Conservation (phyloP, 495 filamentous ascomycete genomes). For the Beverwykella pulmonaria region DNA sequence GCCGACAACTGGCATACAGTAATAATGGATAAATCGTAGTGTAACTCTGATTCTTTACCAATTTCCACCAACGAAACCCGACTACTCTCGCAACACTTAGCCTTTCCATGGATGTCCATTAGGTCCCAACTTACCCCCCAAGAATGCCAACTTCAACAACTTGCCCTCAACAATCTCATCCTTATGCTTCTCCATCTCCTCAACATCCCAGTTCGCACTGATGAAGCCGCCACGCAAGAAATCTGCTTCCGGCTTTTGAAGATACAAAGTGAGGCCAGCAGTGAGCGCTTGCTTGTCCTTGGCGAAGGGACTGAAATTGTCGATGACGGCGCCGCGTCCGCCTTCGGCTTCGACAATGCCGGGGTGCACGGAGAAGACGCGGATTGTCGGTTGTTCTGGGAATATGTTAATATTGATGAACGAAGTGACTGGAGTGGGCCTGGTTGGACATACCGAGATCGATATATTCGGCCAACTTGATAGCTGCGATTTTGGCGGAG, state of each 20-base stretch:
- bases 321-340: slow-evolving; percentile 37
- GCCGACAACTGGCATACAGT: too few species aligned
- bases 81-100: background rate
- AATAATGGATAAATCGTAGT: too few species aligned
- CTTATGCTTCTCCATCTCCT: slow-evolving; percentile 48
- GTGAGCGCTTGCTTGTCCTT: slow-evolving; percentile 47
- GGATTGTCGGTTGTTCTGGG: slow-evolving; percentile 47
- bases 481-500: slow-evolving; percentile 46
- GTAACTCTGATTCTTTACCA: too few species aligned
- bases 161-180: slow-evolving; percentile 48
- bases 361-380: slow-evolving; percentile 47
- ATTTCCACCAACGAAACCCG: too few species aligned
- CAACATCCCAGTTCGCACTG: slow-evolving; percentile 52
- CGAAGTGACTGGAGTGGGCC: background rate
- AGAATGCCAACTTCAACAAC: slow-evolving; percentile 43
- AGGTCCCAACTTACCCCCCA: slow-evolving; percentile 36
- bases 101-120: slow-evolving; percentile 20
- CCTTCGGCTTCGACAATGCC: slow-evolving; percentile 47
- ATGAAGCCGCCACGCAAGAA: slow-evolving; percentile 50
- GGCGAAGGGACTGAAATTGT: slow-evolving; percentile 40
- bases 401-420: background rate
- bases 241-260: slow-evolving; percentile 42
- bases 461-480: slow-evolving; percentile 43
- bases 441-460: slow-evolving; percentile 28
- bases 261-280: slow-evolving; percentile 49